Conservation (phyloP, 2,329 filamentous ascomycete genomes). For the Colletotrichum sp. region DNA sequence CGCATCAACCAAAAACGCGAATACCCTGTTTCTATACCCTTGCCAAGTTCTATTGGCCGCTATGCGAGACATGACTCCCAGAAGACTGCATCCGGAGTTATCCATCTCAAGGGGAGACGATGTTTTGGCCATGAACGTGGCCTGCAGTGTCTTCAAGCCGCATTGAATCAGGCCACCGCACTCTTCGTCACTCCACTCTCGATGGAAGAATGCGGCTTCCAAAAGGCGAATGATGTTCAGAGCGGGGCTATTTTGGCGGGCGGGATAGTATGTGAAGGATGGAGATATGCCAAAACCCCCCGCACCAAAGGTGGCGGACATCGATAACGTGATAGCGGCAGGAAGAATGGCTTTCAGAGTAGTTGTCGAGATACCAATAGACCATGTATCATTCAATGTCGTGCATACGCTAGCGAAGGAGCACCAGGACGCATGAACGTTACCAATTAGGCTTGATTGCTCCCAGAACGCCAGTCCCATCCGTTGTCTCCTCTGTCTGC, state of each 20-base stretch:
- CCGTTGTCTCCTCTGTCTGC: background rate
- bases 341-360: background rate
- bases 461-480: background rate
- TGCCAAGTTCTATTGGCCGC: background rate
- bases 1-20: background rate
- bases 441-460: background rate
- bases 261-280: background rate
- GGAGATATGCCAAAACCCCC: background rate
- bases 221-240: background rate
- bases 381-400: background rate
- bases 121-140: background rate
- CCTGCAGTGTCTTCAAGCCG: background rate
- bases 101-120: background rate
- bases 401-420: background rate
- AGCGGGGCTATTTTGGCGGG: background rate
- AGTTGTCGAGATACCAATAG: background rate
- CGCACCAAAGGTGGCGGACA: background rate
- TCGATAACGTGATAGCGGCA: background rate
- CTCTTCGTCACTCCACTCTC: background rate
- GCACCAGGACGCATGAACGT: background rate
- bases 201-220: too few relatives aligned
- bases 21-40: background rate
- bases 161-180: background rate
- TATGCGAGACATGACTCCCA: background rate
- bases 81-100: fast-evolving